Base-by-base conservation (phyloP, 176 grass and related monocot genomes). In the Avena eriantha region DNA sequence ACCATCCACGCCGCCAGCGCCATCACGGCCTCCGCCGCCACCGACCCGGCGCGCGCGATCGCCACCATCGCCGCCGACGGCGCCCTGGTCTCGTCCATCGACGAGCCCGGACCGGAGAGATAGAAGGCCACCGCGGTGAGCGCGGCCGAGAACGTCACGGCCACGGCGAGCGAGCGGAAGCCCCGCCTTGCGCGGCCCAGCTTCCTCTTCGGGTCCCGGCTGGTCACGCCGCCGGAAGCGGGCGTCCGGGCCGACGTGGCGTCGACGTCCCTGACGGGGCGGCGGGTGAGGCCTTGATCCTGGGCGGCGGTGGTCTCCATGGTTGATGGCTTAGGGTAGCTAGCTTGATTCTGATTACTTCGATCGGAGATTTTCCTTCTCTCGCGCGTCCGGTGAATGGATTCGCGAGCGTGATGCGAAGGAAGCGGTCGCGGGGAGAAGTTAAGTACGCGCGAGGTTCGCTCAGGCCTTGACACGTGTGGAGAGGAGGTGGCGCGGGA, bases 1-100 rank as follows among this genome's bases (percentile, higher is more conserved):
- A 90, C 88, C 6, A 98, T 88, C 96, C 96, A 98, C 35, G 92
- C 92, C 13, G 94, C 80, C 53, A 98, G 76, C 81, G 93, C 90
- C 35, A 86, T 80, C 60, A 98, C 84, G 24, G 86, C 88, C 67
- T 93, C 82, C 24, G 83, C 76, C 7, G 86, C 43, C 65, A 98
- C 85, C 14, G 87, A 92, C 29, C 89, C 97, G 19, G 86, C 41
- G 10, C 87, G 87, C 86, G 91, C 90, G 14, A 92, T 2, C 81
- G 83, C 84, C 59, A 92, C 73, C 56, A 82, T 92, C n/a, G 56
- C 4, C 8, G 73, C 43, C 35, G 73, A 14, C 55, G 74, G 8
- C 29, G 39, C 3, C 10, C 79, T 18, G 18, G 49, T 1, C 4
- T 31, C 50, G 48, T 31, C 49, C 16, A 49, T 11, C 48, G 73